Base-by-base conservation (phyloP, 2,329 filamentous ascomycete species). In the Pyrenophora graminea region DNA sequence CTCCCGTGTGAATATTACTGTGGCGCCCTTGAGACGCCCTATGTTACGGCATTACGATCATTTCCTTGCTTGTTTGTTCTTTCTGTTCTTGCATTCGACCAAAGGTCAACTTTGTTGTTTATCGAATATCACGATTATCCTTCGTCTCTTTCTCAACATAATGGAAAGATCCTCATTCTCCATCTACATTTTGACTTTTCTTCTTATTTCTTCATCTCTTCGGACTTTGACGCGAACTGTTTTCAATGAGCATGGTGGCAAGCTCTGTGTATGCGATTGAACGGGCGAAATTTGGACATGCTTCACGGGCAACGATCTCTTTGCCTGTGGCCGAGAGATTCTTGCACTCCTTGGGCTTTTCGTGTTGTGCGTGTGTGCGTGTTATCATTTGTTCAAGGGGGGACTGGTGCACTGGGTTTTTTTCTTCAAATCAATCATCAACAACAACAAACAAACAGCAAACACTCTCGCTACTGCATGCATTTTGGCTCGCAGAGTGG, bases 21-120 rank as follows among this genome's bases (percentile, higher is more conserved):
- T 50, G 63, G 62, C 62, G 62, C 60, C 61, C 42, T 50, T 45
- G 40, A 31, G 59, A 59, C 61, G 58, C 55, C 52, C 64, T 57
- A 61, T 59, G 54, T 71, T 69, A 64, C 58, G 71, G 70, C 64
- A 51, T 74, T 58, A 74, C 63, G 71, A 74, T 59, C 64, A 45
- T 68, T 64, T 62, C 51, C 55, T 63, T 53, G 66, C 45, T 39
- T 54, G 57, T 64, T 62, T 59, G 43, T 62, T 58, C 51, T 62
- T 63, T 58, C 59, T 64, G 51, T 56, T 64, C 51, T 54, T 61
- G 59, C 66, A 64, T 61, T 58, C 56, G 56, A 50, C 53, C 51
- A 39, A 30, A 57, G 51, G 57, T 57, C 56, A 55, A 57, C 46
- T 53, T 58, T 51, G 45, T 52, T 49, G 50, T 55, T 50, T 57